Percentiles rank a stretch among this genome's conserved stretches.
These are phyloP conservation scores for Solanum etuberosum DNA, from an alignment of 257 asterid species.

Conservation along the genomic window DNA sequence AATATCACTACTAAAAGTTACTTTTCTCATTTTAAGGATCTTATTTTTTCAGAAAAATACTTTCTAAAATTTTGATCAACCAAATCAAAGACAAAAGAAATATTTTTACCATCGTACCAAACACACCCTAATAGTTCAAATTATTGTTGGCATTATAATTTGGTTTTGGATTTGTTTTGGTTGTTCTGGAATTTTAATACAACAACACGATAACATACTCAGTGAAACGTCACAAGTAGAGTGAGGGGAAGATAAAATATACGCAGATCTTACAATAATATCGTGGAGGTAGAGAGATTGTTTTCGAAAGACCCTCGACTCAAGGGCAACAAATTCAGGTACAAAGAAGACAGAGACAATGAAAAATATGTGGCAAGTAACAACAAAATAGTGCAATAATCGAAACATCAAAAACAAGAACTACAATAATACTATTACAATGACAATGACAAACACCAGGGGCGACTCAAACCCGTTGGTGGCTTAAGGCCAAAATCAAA, in stretches of 20 bases:
- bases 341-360: not conserved
- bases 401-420: not conserved
- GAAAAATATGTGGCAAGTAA: not conserved
- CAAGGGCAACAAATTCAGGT: not conserved
- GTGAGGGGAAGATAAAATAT: not conserved
- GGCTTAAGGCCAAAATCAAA: too few relatives aligned
- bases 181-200: not conserved
- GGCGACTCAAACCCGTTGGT: too few relatives aligned
- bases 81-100: too few relatives aligned
- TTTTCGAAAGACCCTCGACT: not conserved
- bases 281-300: not conserved
- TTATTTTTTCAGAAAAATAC: too few relatives aligned
- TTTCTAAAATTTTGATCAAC: too few relatives aligned
- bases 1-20: too few relatives aligned
- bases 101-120: not conserved
- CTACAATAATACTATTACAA: not conserved
- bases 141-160: not conserved
- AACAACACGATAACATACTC: too few relatives aligned
- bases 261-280: not conserved
- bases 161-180: not conserved
- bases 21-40: not conserved
- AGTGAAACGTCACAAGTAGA: not conserved
- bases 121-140: not conserved
- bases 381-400: too few relatives aligned
- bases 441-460: not conserved